Conservation (phyloP, 129 eudicot genomes). For the Apium graveolens region DNA sequence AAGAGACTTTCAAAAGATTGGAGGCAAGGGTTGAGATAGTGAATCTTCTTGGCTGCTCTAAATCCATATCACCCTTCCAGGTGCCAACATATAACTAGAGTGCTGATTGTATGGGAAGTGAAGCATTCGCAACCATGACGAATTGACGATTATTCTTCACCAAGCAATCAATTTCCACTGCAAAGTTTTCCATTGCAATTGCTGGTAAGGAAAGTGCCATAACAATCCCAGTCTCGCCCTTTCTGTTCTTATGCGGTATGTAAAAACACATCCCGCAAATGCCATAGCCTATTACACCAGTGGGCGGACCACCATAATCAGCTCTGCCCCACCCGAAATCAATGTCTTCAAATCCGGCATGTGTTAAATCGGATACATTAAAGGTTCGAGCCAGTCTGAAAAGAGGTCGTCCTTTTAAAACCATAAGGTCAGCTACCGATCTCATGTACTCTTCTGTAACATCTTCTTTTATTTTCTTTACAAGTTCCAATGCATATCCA, state of each 20-base stretch:
- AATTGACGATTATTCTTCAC: not conserved
- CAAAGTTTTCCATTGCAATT: not conserved
- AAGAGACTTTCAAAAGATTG: too few species aligned
- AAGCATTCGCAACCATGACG: not conserved
- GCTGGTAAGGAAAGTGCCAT: not conserved
- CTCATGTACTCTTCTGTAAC: not conserved
- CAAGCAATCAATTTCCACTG: not conserved
- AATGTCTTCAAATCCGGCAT: not conserved
- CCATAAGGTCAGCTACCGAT: not conserved
- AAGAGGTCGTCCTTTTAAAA: not conserved
- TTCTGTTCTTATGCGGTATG: not conserved
- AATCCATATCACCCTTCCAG: too few species aligned
- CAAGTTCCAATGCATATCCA: too few species aligned
- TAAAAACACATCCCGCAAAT: not conserved
- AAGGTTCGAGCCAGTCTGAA: not conserved
- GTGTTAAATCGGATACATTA: not conserved
- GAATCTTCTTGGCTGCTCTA: too few species aligned
- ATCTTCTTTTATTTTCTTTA: not conserved
- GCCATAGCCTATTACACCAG: not conserved
- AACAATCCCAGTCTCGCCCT: not conserved
- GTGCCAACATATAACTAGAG: too few species aligned
- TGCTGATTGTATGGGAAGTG: not conserved
- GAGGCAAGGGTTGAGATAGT: too few species aligned
- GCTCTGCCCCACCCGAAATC: slow-evolving; percentile 5
- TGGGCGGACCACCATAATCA: not conserved